Base-by-base conservation (phyloP, 805 yeast species). In the Sungouiozyma ichnusensis region DNA sequence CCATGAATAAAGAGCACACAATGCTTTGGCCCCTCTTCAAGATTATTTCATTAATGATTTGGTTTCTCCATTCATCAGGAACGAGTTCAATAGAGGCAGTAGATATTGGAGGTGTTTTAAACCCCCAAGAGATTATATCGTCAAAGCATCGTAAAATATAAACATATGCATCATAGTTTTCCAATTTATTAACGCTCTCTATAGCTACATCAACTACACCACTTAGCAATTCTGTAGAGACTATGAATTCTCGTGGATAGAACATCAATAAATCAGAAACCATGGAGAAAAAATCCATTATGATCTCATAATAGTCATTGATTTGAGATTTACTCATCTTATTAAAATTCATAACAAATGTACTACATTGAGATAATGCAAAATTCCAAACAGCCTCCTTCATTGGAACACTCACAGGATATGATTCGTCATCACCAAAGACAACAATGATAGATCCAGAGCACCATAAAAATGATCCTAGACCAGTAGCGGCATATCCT, bases 391-490 rank as follows among this genome's bases (percentile, higher is more conserved):
- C 77, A 2, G 84, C 73, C 20, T 69, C 70, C 48, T 74, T 75
- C 16, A 78, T 64, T 3, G 66, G 70, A 3, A 54, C 49, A 16
- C 60, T 49, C 1, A 61, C 51, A 4, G 64, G 63, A 31, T 48
- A 51, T 6, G 60, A 55, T 7, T 58, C 70, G 49, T 78, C 81
- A 49, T 72, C 69, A 24, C 79, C 77, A 60, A 71, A 88, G 46
- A 85, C 90, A 43, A 84, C 76, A 40, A 84, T 76, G 20, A 87
- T 66, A 8, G 82, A 71, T 7, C 96, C 97, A 2, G 94, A 80
- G 13, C 85, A 90, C 92, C 94, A 88, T 43, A 88, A 64, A 56
- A 81, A 87, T 58, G 95, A 85, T 3, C 96, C 97, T 53, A 66
- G 75, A 31, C 77, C 74, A 16, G 81, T 81, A 20, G 65, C 64